Evolutionary conservation across 768 basidiomycete species (phyloP), one percentile per base, ranked within the genome.

Genomic region (Crucibulum laeve): DNA sequence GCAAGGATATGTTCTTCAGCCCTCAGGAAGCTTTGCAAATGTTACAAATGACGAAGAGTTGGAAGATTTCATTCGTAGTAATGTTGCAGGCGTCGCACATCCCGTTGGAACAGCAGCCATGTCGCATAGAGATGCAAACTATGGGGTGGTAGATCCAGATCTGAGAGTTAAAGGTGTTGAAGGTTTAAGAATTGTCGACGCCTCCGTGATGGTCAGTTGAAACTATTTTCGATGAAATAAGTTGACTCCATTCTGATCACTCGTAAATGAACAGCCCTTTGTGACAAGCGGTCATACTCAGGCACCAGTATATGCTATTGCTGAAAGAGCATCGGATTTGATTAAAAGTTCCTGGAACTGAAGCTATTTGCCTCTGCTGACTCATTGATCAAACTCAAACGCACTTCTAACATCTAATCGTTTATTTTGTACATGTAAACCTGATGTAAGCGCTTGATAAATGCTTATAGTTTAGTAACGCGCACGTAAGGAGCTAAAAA

Each of bases 131-230:
- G 45, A 48, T 17, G 59, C 64, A 2, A 37, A 44, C 2, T 50
- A 44, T 26, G 69, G 69, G 19, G 69, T 69, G 17, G 63, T 70
- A 13, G 62, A 69, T 42, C 58, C 67, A 10, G 55, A 68, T 41
- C 51, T 74, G 22, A 49, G 44, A 4, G 59, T 73, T 4, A 70
- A 72, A 46, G 60, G 62, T 4, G 54, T 59, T 0, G 42, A 42
- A 5, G 69, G 65, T 4, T 43, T 74, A n/a, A 60, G 72, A 5
- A 53, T 74, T 28, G 68, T 72, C 14, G 70, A 74, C 55, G 64
- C 62, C 3, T 69, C 67, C 5, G 60, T 62, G 44, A 47, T 62
- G 46, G 69, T 66, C 40, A 48, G 66, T 49, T 2, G 11, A 24
- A 52, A 21, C 10, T 15, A 3, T 38, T 17, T 6, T 46, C 4